Evolutionary conservation across 2,329 filamentous ascomycete genomes (phyloP).

Genomic region (Orbilia brochopaga): DNA sequence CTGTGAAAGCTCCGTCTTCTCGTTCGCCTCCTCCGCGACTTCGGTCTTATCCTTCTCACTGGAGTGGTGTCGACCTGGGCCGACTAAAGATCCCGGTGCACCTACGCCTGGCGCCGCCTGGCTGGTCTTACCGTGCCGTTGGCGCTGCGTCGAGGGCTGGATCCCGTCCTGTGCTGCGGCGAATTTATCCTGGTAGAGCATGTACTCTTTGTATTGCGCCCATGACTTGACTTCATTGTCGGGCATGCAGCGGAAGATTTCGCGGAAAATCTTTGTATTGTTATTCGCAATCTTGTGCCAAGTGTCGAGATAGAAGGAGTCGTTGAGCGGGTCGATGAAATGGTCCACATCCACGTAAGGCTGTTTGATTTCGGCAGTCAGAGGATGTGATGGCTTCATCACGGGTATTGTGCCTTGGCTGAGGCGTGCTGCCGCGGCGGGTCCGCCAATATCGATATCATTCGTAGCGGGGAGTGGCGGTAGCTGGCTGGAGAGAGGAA

Average conservation of each 20-base stretch:
- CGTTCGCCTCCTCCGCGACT: slow-evolving; percentile 49
- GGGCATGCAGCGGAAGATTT: slow-evolving; percentile 95
- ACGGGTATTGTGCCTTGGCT: slow-evolving; percentile 58
- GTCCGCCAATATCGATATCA: slow-evolving; percentile 82
- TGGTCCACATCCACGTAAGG: slow-evolving; percentile 84
- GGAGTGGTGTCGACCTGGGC: slow-evolving; percentile 55
- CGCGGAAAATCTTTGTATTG: slow-evolving; percentile 91
- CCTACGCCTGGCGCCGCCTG: slow-evolving; percentile 60
- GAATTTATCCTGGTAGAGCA: slow-evolving; percentile 78
- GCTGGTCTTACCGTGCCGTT: slow-evolving; percentile 61
- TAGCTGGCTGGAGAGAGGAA: slow-evolving; percentile 72
- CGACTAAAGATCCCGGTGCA: too few relatives aligned
- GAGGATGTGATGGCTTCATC: slow-evolving; percentile 59
- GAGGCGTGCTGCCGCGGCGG: slow-evolving; percentile 67
- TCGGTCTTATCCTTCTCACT: slow-evolving; percentile 56
- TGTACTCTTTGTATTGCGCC: slow-evolving; percentile 88
- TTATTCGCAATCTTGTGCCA: slow-evolving; percentile 89
- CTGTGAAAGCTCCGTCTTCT: slow-evolving; percentile 22
- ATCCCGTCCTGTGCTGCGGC: slow-evolving; percentile 67
- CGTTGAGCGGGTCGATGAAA: slow-evolving; percentile 86
- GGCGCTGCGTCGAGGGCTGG: slow-evolving; percentile 59
- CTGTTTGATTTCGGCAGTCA: slow-evolving; percentile 72
- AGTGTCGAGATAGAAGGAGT: slow-evolving; percentile 81
- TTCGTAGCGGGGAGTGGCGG: slow-evolving; percentile 73
- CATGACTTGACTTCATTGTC: slow-evolving; percentile 92